Evolutionary conservation across 305 asterid genomes (phyloP).

Genomic region (Fraxinus latifolia): DNA sequence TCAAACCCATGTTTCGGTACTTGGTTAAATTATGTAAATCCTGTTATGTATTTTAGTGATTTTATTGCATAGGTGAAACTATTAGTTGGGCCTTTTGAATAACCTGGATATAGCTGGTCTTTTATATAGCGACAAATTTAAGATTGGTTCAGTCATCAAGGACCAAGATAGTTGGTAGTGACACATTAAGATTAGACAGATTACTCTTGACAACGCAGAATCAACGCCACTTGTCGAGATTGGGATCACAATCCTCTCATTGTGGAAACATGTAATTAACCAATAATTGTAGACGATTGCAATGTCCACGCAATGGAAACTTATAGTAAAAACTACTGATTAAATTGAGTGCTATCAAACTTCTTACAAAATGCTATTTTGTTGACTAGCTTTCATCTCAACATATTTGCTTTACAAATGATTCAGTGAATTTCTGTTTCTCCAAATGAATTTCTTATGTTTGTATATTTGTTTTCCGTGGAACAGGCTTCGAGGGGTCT

Average conservation of each 20-base stretch:
- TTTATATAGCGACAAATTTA: background rate
- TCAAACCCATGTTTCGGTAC: background rate
- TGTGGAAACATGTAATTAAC: background rate
- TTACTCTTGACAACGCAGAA: background rate
- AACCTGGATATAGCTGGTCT: background rate
- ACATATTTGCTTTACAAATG: background rate
- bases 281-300: background rate
- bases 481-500: constrained; percentile 88
- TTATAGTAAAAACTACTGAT: background rate
- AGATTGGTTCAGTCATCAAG: background rate
- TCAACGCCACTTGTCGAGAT: background rate
- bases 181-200: background rate
- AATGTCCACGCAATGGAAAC: background rate
- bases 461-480: constrained; percentile 11
- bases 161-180: constrained; percentile 10
- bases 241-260: background rate
- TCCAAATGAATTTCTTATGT: background rate
- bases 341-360: background rate
- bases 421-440: background rate
- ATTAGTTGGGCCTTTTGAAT: constrained; percentile 9
- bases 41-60: background rate
- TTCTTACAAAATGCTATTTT: background rate
- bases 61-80: background rate
- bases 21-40: background rate
- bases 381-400: background rate